Evolutionary conservation across 2,329 filamentous ascomycete species (phyloP).

Genomic region (Dactylonectria macrodidyma): DNA sequence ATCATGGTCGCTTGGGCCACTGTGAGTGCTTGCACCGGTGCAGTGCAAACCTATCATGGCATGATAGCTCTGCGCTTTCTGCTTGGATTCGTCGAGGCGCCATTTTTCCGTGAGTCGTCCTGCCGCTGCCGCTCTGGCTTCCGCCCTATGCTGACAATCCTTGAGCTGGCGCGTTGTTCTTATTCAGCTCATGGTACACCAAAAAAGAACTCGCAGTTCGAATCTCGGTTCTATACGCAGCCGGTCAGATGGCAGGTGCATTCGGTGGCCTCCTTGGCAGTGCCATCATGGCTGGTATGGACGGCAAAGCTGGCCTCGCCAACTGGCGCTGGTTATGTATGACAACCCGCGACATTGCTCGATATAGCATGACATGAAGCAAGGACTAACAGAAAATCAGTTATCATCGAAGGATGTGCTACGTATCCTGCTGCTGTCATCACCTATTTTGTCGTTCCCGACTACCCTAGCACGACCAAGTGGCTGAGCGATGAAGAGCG

Average conservation of each 20-base stretch:
- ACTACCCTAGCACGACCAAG: conserved; percentile 18
- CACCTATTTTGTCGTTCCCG: conserved; percentile 28
- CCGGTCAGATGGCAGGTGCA: conserved; percentile 78
- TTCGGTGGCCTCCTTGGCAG: conserved; percentile 78
- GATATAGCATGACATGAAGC: background rate
- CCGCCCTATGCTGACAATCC: background rate
- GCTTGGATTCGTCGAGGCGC: no score
- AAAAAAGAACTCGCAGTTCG: conserved; percentile 77
- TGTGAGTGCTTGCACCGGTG: no score
- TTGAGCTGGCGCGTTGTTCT: conserved; percentile 13
- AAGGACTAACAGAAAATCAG: background rate
- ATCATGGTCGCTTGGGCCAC: no score
- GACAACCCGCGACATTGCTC: background rate
- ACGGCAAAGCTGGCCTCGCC: conserved; percentile 69
- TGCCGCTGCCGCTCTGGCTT: background rate
- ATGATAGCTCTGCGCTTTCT: no score
- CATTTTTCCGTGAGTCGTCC: conserved; percentile 12
- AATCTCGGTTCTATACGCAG: conserved; percentile 77
- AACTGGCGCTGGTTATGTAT: conserved; percentile 68
- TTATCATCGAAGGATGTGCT: no score
- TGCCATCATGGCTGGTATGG: conserved; percentile 77
- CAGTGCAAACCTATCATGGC: no score
- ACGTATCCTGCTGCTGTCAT: conserved; percentile 7
- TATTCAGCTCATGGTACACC: conserved; percentile 27
- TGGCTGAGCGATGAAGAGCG: no score